Evolutionary conservation across 768 basidiomycete species (phyloP), one percentile per base, ranked within the genome.

Genomic region (Auricularia cornea): DNA sequence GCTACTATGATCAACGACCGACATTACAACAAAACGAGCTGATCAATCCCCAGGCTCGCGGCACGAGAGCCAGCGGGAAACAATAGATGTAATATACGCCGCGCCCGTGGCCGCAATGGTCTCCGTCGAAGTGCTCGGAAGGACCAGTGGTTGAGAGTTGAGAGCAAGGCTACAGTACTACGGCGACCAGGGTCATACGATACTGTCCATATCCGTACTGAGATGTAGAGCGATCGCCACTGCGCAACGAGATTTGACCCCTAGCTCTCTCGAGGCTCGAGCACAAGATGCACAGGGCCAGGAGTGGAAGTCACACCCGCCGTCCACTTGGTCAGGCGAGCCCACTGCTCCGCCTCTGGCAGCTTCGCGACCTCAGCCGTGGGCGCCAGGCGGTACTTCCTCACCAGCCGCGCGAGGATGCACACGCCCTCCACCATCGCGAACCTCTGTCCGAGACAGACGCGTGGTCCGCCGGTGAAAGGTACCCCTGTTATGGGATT

Each of bases 391-490:
- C 75, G 70, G 68, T 80, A 83, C 40, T 66, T 72, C 28, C 77
- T 75, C 3, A 79, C 74, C 54, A 83, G 66, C 54, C 73, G 75
- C 11, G 83, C 78, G 35, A 83, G 70, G 62, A 81, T 70, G 51
- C 78, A 77, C 1, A 76, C 65, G 56, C 71, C 74, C 66, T 82
- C 79, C 3, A 77, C 71, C 3, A 77, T 65, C 1, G 82, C 78
- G 59, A 83, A 82, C 3, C 79, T 77, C 62, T 81, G 79, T 0
- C 82, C 83, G 30, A 84, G 78, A 65, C 82, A 83, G 26, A 73
- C 76, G 18, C 81, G 74, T 1, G 76, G 71, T 14, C 83, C 81
- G 0, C 69, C 71, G 4, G 79, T 78, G 68, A 84, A 84, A 0
- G 80, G 76, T 30, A 79, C 32, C 68, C 78, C 80, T 79, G 26